These are phyloP conservation scores for Cercophora newfieldiana DNA, from an alignment of 495 filamentous ascomycete genomes.

Conservation along the genomic window DNA sequence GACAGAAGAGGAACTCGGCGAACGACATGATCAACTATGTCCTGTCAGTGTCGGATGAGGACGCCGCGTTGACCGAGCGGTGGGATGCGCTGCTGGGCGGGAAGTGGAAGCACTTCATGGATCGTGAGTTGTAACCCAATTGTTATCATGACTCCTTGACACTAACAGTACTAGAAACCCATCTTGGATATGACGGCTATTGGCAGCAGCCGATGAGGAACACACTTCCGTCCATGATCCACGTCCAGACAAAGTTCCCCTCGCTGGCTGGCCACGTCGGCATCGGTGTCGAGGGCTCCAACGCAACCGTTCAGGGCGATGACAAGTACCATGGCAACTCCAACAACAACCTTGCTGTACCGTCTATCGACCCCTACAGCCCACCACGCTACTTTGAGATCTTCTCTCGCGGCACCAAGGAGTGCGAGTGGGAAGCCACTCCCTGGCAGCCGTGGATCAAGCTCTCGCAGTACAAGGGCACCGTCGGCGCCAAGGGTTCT, in stretches of 20 bases:
- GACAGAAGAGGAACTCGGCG: conserved; percentile 64
- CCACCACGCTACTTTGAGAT: conserved; percentile 65
- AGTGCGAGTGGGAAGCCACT: conserved; percentile 58
- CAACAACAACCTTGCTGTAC: conserved; percentile 55
- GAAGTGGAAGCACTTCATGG: conserved; percentile 76
- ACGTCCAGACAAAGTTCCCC: conserved; percentile 56
- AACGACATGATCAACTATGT: conserved; percentile 62
- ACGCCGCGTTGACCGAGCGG: conserved; percentile 58
- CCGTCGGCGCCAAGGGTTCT: conserved; percentile 48
- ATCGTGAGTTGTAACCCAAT: conserved; percentile 42
- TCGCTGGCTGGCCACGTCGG: conserved; percentile 64
- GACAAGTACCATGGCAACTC: conserved; percentile 63
- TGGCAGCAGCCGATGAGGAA: conserved; percentile 76
- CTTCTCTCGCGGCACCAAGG: conserved; percentile 60
- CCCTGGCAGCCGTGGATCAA: conserved; percentile 57
- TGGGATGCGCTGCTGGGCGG: conserved; percentile 66
- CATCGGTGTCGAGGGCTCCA: conserved; percentile 63
- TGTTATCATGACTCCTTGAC: no score
- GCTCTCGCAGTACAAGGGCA: conserved; percentile 56
- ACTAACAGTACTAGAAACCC: conserved; percentile 43
- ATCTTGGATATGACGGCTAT: conserved; percentile 54
- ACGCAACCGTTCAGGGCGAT: conserved; percentile 66
- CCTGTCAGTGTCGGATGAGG: conserved; percentile 59
- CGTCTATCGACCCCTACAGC: conserved; percentile 64
- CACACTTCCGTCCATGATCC: conserved; percentile 59